Conservation (phyloP, 345 rosid species). For the Boechera retrofracta region DNA sequence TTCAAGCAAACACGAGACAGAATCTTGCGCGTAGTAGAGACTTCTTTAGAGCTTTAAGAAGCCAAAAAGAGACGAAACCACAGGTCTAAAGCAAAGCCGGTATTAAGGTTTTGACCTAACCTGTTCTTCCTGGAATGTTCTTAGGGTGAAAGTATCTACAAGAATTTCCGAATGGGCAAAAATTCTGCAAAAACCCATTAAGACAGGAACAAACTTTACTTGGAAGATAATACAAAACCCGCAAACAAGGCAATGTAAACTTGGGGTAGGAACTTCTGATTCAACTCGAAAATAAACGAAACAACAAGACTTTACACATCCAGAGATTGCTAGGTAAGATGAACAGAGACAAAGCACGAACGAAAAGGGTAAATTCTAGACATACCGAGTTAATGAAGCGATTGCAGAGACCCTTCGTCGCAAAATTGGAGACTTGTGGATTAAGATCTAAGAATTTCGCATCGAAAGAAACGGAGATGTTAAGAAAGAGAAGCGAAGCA, state of each 20-base stretch:
- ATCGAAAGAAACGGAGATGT: background rate
- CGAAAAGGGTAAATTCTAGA: background rate
- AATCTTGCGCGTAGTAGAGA: background rate
- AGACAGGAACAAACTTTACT: background rate
- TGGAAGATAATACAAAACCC: constrained; percentile 9
- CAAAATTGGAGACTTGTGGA: constrained; percentile 42
- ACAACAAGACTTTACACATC: constrained; percentile 4
- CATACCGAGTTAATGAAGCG: constrained; percentile 67
- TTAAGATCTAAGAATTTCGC: constrained; percentile 38
- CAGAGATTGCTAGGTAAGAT: background rate
- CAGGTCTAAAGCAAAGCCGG: background rate
- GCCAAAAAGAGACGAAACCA: background rate
- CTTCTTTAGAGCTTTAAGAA: background rate
- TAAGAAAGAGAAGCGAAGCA: constrained; percentile 4
- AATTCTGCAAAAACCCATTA: constrained; percentile 53
- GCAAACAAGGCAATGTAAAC: background rate
- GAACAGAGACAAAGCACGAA: background rate
- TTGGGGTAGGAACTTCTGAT: background rate
- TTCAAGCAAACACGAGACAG: constrained; percentile 4
- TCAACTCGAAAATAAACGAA: background rate
- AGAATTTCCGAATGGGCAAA: constrained; percentile 82
- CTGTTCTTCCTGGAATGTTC: constrained; percentile 33
- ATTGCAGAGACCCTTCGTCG: constrained; percentile 61
- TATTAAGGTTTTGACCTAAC: background rate
- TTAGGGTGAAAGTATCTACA: constrained; percentile 76